Percentiles rank a stretch among this genome's conserved stretches.
Evolutionary conservation across 306 rosid species (phyloP).

Genomic region (Vachellia collinsii): DNA sequence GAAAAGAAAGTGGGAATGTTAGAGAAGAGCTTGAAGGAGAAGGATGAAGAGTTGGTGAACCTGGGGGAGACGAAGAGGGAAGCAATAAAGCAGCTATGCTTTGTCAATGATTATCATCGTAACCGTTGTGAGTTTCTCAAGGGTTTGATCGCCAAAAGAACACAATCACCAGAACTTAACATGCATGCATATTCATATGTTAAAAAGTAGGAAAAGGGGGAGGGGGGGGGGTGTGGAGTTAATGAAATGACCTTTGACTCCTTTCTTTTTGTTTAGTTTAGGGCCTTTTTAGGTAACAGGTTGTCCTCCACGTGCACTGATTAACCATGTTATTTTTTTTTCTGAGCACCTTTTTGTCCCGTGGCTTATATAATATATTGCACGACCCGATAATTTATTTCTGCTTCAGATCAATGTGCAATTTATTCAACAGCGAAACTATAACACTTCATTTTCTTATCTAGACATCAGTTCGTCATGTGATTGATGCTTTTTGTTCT

Average conservation of each 20-base stretch:
- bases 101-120: conserved; percentile 67
- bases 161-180: background rate
- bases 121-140: conserved; percentile 52
- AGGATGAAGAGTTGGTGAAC: conserved; percentile 54
- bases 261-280: background rate
- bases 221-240: too few relatives aligned
- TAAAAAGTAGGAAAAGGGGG: background rate
- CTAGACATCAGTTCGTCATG: background rate
- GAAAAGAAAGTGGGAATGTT: conserved; percentile 57
- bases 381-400: background rate
- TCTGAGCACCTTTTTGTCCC: background rate
- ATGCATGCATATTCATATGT: background rate
- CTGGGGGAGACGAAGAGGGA: conserved; percentile 75
- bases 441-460: background rate
- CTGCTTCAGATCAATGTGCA: background rate
- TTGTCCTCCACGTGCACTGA: background rate
- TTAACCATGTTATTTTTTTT: background rate
- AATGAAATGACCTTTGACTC: background rate
- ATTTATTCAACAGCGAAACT: background rate
- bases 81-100: conserved; percentile 81
- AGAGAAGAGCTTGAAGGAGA: conserved; percentile 58
- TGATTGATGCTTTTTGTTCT: background rate
- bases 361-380: background rate
- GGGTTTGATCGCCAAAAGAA: conserved; percentile 37
- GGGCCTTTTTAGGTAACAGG: background rate